Evolutionary conservation across 2,329 filamentous ascomycete species (phyloP).

Genomic region (Calonectria pseudoreteaudii): DNA sequence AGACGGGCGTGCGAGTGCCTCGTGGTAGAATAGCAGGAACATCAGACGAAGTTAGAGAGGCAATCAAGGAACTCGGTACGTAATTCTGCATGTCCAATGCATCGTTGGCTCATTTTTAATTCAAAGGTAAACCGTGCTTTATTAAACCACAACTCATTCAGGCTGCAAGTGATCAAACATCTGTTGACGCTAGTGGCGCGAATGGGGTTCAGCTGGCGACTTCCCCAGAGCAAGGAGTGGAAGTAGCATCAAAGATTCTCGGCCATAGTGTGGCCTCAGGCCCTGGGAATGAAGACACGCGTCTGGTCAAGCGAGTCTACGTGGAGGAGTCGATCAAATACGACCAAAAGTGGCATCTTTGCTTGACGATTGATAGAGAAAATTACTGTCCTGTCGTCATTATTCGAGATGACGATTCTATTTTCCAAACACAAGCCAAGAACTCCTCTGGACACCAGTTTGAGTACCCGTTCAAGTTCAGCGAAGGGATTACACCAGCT

Average conservation of each 20-base stretch:
- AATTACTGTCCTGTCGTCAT: constrained; percentile 51
- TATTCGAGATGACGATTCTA: constrained; percentile 36
- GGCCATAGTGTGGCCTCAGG: constrained; percentile 2
- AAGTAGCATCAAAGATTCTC: constrained; percentile 37
- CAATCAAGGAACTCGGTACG: constrained; percentile 41
- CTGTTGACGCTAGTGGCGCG: constrained; percentile 21
- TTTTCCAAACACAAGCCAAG: constrained; percentile 34
- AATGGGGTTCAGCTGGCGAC: constrained; percentile 22
- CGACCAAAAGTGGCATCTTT: constrained; percentile 53
- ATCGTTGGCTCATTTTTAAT: neutral
- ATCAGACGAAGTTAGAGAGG: constrained; percentile 33
- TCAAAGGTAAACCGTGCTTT: constrained; percentile 36
- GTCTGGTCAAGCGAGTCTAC: constrained; percentile 48
- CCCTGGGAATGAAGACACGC: constrained; percentile 1
- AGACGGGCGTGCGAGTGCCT: constrained; percentile 44
- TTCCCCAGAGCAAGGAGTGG: constrained; percentile 28
- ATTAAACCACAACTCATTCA: constrained; percentile 45
- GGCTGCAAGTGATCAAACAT: constrained; percentile 19
- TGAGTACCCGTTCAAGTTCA: constrained; percentile 42
- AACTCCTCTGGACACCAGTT: constrained; percentile 2
- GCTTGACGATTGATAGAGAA: constrained; percentile 58
- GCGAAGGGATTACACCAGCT: constrained; percentile 41
- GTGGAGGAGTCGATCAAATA: constrained; percentile 48
- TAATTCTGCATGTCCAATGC: rapidly evolving
- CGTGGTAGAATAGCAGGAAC: constrained; percentile 36